Evolutionary conservation across 2,329 filamentous ascomycete genomes (phyloP), one percentile per base, ranked within the genome.

Genomic region (Trichoderma koningiopsis): DNA sequence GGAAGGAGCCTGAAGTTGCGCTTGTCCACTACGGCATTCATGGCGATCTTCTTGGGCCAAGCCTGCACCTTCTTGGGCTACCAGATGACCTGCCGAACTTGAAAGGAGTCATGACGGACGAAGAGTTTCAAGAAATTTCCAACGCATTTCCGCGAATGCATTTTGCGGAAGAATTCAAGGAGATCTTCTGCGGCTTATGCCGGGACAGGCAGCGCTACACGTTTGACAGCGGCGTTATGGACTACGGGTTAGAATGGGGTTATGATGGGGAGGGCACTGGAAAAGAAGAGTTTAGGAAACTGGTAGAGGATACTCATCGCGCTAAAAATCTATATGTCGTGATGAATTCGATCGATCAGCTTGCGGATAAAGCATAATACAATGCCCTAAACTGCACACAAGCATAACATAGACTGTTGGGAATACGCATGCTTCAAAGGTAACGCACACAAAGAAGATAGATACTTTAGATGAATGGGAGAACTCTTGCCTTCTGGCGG

Each of bases 131-230:
- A 19, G 43, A 47, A 22, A 47, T 47, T 16, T 47, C 19, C 8
- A 47, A 40, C n/a, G 56, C 33, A 0, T 59, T 59, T 5, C 33
- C 56, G 5, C 56, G 56, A 8, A 59, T 37, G 31, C n/a, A 24
- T 14, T 59, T 59, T 27, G 56, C 56, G 33, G 33, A 59, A 22
- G 56, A 59, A 22, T 59, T 59, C 14, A 59, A 59, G 33, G 56
- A 59, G 56, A 59, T 40, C 56, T 59, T 59, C 56, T 59, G 56
- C 56, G 56, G 56, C 22, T 59, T 59, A 35, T 59, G 56, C 33
- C 37, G 56, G 14, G 56, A 59, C 33, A 59, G 56, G 56, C 31
- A 33, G 31, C 56, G 56, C 33, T 59, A 59, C 56, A 59, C 56
- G 2, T 59, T 59, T 7, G 56, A 59, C 33, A 59, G 56, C 14